These are phyloP conservation scores for Artemisia argyi DNA, from an alignment of 129 eudicot species.

Conservation along the genomic window DNA sequence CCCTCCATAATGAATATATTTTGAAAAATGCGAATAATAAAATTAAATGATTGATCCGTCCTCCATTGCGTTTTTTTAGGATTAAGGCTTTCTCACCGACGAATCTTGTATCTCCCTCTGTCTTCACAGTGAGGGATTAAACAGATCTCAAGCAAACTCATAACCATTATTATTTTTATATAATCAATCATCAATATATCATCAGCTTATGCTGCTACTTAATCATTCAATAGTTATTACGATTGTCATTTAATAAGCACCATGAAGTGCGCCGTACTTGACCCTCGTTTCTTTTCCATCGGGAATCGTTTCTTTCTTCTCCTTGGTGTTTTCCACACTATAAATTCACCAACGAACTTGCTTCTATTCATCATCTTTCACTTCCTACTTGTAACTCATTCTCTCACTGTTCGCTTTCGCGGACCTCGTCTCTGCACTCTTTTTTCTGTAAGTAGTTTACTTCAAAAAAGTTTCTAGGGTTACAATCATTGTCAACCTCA, in stretches of 20 bases:
- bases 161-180: neutral
- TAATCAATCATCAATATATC: too few relatives aligned
- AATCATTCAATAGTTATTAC: neutral
- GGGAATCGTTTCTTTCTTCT: constrained; percentile 37
- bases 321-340: constrained; percentile 34
- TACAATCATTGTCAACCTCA: too few relatives aligned
- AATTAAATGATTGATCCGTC: constrained; percentile 63
- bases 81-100: constrained; percentile 47
- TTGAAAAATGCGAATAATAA: too few relatives aligned
- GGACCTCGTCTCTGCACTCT: too few relatives aligned
- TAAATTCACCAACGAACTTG: constrained; percentile 30
- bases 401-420: constrained; percentile 23
- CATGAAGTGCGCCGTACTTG: constrained; percentile 77
- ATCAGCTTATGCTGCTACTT: constrained; percentile 22
- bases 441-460: too few relatives aligned
- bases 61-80: constrained; percentile 68
- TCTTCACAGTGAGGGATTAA: constrained; percentile 27
- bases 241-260: constrained; percentile 23
- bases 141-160: constrained; percentile 34
- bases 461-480: too few relatives aligned
- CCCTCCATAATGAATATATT: neutral
- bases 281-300: constrained; percentile 34
- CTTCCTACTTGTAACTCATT: constrained; percentile 14
- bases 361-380: constrained; percentile 21
- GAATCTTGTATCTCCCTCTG: constrained; percentile 29